Conservation (phyloP, 2,329 filamentous ascomycete species). For the Tympanopsis confertula region DNA sequence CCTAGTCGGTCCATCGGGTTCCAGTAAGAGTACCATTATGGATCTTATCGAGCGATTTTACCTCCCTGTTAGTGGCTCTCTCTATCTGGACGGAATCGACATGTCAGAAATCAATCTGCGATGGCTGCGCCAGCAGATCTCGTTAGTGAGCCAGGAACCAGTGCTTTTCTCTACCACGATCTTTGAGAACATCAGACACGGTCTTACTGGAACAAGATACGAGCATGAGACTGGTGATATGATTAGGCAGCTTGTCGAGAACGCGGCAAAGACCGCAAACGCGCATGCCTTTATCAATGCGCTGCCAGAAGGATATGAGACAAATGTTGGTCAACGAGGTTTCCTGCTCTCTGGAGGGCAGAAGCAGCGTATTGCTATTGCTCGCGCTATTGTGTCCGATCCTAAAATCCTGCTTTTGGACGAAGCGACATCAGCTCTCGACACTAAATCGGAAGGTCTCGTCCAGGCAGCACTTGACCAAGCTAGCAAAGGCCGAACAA, state of each 20-base stretch:
- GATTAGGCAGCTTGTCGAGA: constrained; percentile 59
- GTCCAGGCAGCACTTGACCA: constrained; percentile 73
- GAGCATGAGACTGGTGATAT: constrained; percentile 59
- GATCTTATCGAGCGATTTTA: constrained; percentile 66
- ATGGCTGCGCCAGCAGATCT: constrained; percentile 86
- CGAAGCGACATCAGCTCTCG: constrained; percentile 85
- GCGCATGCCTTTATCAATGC: constrained; percentile 80
- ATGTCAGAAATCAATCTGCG: constrained; percentile 71
- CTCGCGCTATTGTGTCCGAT: constrained; percentile 81
- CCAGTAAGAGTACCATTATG: constrained; percentile 65
- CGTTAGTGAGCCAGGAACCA: constrained; percentile 86
- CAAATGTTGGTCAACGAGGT: constrained; percentile 87
- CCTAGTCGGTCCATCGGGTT: constrained; percentile 63
- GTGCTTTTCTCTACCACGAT: constrained; percentile 84
- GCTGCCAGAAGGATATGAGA: constrained; percentile 82
- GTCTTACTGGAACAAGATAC: constrained; percentile 71
- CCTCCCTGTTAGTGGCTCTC: constrained; percentile 66
- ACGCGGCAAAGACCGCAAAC: constrained; percentile 82
- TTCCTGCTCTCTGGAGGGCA: constrained; percentile 89
- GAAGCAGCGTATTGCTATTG: constrained; percentile 93
- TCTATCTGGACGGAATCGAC: constrained; percentile 74
- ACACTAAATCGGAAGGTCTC: constrained; percentile 87
- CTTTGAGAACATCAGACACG: constrained; percentile 79
- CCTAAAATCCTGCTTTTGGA: constrained; percentile 88
- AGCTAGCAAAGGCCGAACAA: constrained; percentile 43